These are phyloP conservation scores for Phytophthora pistaciae DNA, from an alignment of 352 stramenopile genomes.

Conservation along the genomic window DNA sequence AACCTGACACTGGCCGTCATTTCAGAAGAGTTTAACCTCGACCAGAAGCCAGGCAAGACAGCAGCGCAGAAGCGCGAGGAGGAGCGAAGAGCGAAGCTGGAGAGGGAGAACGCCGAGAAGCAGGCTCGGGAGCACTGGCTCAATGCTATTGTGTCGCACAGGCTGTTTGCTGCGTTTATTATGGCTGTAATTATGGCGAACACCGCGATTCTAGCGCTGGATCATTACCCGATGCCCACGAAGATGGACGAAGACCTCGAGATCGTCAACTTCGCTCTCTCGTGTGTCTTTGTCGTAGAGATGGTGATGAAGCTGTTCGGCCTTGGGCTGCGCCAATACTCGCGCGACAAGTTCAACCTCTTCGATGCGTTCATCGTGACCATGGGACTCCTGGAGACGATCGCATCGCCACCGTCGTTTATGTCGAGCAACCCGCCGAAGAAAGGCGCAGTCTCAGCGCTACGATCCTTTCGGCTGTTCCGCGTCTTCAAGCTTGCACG, in stretches of 20 bases:
- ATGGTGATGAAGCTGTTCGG: conserved; percentile 89
- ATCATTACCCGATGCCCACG: conserved; percentile 82
- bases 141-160: conserved; percentile 69
- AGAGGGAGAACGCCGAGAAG: conserved; percentile 45
- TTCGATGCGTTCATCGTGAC: conserved; percentile 91
- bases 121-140: conserved; percentile 46
- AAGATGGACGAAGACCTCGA: conserved; percentile 66
- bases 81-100: conserved; percentile 35
- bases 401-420: conserved; percentile 76
- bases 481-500: conserved; percentile 96
- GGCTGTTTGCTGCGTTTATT: conserved; percentile 65
- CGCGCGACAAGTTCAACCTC: conserved; percentile 79
- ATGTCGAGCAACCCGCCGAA: conserved; percentile 59
- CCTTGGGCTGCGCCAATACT: conserved; percentile 80
- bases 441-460: conserved; percentile 79
- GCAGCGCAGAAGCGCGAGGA: conserved; percentile 48
- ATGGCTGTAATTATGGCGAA: conserved; percentile 89
- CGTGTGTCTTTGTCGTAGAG: conserved; percentile 77
- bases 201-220: conserved; percentile 79
- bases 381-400: conserved; percentile 76
- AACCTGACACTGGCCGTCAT: conserved; percentile 94
- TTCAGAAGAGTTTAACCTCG: conserved; percentile 89
- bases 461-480: conserved; percentile 93
- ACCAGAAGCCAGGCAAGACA: conserved; percentile 49
- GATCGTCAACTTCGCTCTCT: conserved; percentile 84